Evolutionary conservation across 805 yeast species (phyloP), one percentile per base, ranked within the genome.

Genomic region (Zygosaccharomyces siamensis): DNA sequence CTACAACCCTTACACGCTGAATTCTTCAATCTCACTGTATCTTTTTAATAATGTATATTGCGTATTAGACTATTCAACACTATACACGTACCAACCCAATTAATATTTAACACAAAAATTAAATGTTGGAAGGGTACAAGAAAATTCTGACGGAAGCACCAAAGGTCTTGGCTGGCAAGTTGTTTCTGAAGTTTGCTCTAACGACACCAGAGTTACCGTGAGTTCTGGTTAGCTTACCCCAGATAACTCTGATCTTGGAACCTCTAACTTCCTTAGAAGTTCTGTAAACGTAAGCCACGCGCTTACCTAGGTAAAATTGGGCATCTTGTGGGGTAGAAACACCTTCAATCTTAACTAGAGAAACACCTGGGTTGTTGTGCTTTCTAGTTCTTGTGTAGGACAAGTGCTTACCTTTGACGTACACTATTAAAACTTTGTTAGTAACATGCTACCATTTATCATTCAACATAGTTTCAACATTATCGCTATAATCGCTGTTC

Each of bases 61-160:
- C 32, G 37, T 45, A 20, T 10, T 41, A 23, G 30, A 38, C 44
- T 20, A 39, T 31, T 20, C 43, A 39, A 31, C 38, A 27, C 38
- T 39, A 23, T 21, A 39, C 43, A 18, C 30, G 37, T 26, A 30
- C 38, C 43, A 28, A 30, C 16, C 38, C 26, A 26, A 39, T 45
- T 27, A 30, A 41, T 10, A 41, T 30, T 30, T 35, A 41, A 11
- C 20, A 30, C 10, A 12, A 4, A 26, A 30, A 41, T 86, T 92
- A 92, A 88, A 92, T 93, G 96, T 86, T 90, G 65, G 98, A 92
- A 80, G 99, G 99, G 87, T 92, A 92, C 78, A 92, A 90, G 96
- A 93, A 89, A 82, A 93, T 84, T 84, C 99, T 88, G 74, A 93
- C 98, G 64, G 96, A 85, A 73, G 99, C 97, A 81, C 99, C 99